Base-by-base conservation (phyloP, 2,329 filamentous ascomycete genomes). In the Sordariomycetes sp. region DNA sequence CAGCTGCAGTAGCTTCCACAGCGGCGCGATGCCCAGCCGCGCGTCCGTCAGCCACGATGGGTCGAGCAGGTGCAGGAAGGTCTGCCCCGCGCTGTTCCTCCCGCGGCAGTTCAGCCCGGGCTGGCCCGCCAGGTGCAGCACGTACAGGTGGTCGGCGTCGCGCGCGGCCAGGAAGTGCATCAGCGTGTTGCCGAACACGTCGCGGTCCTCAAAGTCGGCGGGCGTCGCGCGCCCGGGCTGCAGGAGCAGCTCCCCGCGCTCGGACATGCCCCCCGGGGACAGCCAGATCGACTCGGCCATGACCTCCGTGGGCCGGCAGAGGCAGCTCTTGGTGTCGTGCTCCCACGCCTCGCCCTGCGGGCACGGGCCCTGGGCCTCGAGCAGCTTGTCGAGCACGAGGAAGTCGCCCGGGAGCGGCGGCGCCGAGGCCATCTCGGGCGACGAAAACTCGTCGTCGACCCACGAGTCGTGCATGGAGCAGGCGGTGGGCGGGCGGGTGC, bases 391-490 rank as follows among this genome's bases (percentile, higher is more conserved):
- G 20, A 73, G 61, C n/a, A 64, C 70, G 7, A 82, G 66, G 43
- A 79, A 79, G 61, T 82, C 78, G 22, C 79, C 78, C 0, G 80
- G 76, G 4, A 82, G 63, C 4, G 74, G 70, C 43, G 54, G 55
- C 6, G 54, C 55, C 2, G 20, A 14, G 3, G 46, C 54, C n/a
- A 57, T 43, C 34, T 61, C 48, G 0, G 56, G 59, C 1, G 69
- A 67, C 3, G 67, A 65, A 16, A 67, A 64, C 0, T 63, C 60
- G 20, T 72, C 70, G 54, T 65, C 64, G 16, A 66, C 60, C 70
- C 67, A 71, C 10, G 62, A 64, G n/a, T 58, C 60, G 43, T 61
- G 57, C 24, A 55, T 60, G 3, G 60, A 60, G 54, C 59, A 58
- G 16, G 59, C 60, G 50, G 53, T n/a, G 6, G 32, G 22, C 22